Evolutionary conservation across 495 filamentous ascomycete species (phyloP).

Genomic region (Penicillium argentinense): DNA sequence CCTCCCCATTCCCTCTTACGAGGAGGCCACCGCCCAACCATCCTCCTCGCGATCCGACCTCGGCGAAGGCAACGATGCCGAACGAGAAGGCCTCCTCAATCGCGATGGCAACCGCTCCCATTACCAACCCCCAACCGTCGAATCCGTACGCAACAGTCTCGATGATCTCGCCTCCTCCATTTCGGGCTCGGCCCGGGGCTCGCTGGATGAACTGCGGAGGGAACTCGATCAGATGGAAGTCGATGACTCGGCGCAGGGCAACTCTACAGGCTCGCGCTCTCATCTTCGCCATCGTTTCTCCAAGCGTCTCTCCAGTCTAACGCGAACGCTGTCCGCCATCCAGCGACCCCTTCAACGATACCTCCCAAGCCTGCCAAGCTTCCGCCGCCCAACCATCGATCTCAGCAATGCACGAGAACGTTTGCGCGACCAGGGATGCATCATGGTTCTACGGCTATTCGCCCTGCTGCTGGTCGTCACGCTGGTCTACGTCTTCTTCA

Average conservation of each 20-base stretch:
- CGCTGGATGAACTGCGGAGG: conserved; percentile 63
- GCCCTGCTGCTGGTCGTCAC: conserved; percentile 72
- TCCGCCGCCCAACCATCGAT: conserved; percentile 35
- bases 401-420: conserved; percentile 28
- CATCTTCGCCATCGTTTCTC: conserved; percentile 49
- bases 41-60: conserved; percentile 65
- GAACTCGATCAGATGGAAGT: conserved; percentile 92
- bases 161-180: conserved; percentile 52
- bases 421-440: conserved; percentile 45
- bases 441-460: conserved; percentile 67
- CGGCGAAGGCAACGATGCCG: conserved; percentile 56
- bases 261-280: conserved; percentile 33
- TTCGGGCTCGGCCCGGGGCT: conserved; percentile 42
- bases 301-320: conserved; percentile 55
- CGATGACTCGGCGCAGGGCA: conserved; percentile 61
- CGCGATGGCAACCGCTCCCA: conserved; percentile 41
- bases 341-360: conserved; percentile 53
- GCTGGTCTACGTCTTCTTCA: conserved; percentile 79
- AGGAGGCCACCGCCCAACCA: conserved; percentile 75
- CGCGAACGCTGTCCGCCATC: conserved; percentile 54
- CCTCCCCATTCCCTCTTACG: conserved; percentile 90
- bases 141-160: conserved; percentile 63
- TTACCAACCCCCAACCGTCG: conserved; percentile 75
- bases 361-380: conserved; percentile 46
- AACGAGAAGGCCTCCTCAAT: conserved; percentile 60